Conservation (phyloP, 441 rosid genomes). For the Cnidoscolus chayamansa region DNA sequence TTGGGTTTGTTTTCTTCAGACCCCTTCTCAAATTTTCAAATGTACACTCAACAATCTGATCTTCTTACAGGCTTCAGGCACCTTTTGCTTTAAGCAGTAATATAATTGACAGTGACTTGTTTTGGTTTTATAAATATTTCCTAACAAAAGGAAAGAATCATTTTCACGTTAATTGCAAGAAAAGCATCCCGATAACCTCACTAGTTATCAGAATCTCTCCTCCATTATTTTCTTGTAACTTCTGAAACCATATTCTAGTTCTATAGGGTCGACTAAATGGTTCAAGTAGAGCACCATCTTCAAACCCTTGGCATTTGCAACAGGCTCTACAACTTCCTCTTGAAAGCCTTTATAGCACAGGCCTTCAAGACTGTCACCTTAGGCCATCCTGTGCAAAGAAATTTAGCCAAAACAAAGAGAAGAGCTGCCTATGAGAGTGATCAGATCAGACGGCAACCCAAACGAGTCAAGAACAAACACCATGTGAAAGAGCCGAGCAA, state of each 20-base stretch:
- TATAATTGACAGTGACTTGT: not conserved
- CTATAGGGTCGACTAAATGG: constrained; percentile 29
- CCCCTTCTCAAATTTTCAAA: not conserved
- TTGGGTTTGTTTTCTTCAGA: not conserved
- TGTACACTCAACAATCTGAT: constrained; percentile 3
- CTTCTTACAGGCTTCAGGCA: constrained; percentile 3
- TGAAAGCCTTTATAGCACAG: constrained; percentile 24
- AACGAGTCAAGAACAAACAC: not conserved
- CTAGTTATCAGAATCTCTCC: not conserved
- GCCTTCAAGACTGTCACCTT: constrained; percentile 37
- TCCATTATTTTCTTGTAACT: not conserved
- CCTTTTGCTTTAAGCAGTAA: constrained; percentile 17
- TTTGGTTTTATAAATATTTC: not conserved
- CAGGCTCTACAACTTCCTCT: constrained; percentile 40
- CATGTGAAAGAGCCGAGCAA: constrained; percentile 7
- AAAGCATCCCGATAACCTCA: constrained; percentile 13
- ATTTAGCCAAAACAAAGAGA: not conserved
- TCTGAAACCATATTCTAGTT: not conserved
- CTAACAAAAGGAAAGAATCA: constrained; percentile 19
- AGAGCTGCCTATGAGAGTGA: not conserved
- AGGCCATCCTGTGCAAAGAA: constrained; percentile 21
- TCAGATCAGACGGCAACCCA: constrained; percentile 10
- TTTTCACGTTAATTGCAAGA: constrained; percentile 27
- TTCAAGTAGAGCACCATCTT: constrained; percentile 21
- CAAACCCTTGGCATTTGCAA: constrained; percentile 36